phyloP scores from a whole-genome alignment of 345 rosid species.

The Boechera divaricarpa region DNA sequence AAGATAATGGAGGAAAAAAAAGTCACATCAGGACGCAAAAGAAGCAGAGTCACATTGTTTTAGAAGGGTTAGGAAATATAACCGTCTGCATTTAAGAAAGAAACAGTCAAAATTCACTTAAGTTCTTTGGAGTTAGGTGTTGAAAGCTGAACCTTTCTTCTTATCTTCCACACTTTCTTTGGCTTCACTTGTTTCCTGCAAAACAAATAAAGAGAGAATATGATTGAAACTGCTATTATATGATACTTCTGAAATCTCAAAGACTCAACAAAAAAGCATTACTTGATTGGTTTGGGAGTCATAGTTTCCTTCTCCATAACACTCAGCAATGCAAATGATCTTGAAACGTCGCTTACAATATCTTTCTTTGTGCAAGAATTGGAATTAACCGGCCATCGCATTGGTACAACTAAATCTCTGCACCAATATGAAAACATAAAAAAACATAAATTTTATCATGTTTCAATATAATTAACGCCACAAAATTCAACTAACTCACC shows the following conservation, averaged over 20 bases:
- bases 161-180: slow-evolving; percentile 7
- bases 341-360: slow-evolving; percentile 13
- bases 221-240: background rate
- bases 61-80: background rate
- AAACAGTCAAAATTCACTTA: background rate
- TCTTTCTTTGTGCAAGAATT: slow-evolving; percentile 17
- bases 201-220: background rate
- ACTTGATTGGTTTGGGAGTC: slow-evolving; percentile 32
- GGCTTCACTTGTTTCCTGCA: slow-evolving; percentile 27
- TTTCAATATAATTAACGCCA: background rate
- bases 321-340: slow-evolving; percentile 36
- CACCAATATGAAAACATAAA: background rate
- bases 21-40: too few relatives aligned
- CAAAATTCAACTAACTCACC: slow-evolving; percentile 34
- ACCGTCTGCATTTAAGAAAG: background rate
- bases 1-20: too few relatives aligned
- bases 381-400: slow-evolving; percentile 40
- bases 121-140: slow-evolving; percentile 12
- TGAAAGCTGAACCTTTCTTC: slow-evolving; percentile 23
- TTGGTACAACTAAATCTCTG: slow-evolving; percentile 43
- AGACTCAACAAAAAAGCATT: slow-evolving; percentile 14
- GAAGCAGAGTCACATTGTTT: background rate
- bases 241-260: background rate
- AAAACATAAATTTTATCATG: background rate
- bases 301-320: slow-evolving; percentile 20